Evolutionary conservation across 306 rosid genomes (phyloP).

Genomic region (Trifolium subterraneum): DNA sequence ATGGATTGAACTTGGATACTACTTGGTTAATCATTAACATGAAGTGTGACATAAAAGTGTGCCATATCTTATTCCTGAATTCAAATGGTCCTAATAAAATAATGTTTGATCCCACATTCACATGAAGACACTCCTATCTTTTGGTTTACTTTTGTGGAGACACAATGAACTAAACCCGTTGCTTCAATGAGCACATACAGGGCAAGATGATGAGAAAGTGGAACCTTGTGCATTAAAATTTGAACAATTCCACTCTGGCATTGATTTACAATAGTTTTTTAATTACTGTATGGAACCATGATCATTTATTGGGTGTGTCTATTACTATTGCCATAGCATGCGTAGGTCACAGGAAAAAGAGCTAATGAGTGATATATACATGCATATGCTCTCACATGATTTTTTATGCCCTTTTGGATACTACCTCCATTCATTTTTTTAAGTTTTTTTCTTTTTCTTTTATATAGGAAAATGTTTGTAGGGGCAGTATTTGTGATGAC

Average conservation of each 20-base stretch:
- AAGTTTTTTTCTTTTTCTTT: no score
- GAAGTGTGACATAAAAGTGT: conserved; percentile 43
- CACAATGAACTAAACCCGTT: conserved; percentile 40
- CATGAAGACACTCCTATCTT: neutral
- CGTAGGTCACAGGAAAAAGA: conserved; percentile 31
- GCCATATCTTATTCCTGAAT: conserved; percentile 8
- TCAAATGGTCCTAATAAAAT: conserved; percentile 28
- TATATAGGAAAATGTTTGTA: no score
- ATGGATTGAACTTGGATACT: neutral
- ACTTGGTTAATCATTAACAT: conserved; percentile 10
- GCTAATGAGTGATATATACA: conserved; percentile 17
- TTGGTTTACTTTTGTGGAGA: conserved; percentile 47
- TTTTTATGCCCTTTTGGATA: no score
- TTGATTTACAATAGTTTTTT: neutral
- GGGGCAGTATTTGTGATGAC: no score
- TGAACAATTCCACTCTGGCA: conserved; percentile 30
- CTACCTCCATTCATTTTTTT: no score
- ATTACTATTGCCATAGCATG: conserved; percentile 42
- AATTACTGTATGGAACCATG: conserved; percentile 8
- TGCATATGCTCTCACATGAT: neutral
- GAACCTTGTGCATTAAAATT: conserved; percentile 42
- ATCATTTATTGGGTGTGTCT: conserved; percentile 34
- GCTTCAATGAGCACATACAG: conserved; percentile 20
- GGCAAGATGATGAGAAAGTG: conserved; percentile 32
- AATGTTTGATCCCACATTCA: conserved; percentile 40